phyloP scores from a whole-genome alignment of 108 stramenopile genomes.

The Parietichytrium sp. region DNA sequence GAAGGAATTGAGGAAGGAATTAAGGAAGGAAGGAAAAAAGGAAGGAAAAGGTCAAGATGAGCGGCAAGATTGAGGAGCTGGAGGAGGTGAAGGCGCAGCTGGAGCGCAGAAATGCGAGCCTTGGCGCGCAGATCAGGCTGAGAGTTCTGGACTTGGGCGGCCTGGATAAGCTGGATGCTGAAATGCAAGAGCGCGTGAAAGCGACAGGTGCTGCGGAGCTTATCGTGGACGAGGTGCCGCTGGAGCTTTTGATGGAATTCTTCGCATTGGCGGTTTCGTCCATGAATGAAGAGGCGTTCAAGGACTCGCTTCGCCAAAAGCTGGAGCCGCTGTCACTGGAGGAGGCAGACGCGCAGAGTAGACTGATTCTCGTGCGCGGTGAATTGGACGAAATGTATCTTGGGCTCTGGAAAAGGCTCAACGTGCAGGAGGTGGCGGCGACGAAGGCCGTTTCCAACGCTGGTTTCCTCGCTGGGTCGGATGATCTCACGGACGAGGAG shows the following conservation, averaged over 20 bases:
- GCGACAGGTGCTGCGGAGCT: not conserved
- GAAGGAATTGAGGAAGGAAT: no score
- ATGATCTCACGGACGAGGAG: conserved; percentile 12
- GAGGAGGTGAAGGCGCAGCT: no score
- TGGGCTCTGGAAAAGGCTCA: not conserved
- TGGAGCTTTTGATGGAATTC: conserved; percentile 5
- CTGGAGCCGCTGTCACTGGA: not conserved
- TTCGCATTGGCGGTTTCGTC: not conserved
- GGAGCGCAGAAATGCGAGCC: no score
- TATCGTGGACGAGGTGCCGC: not conserved
- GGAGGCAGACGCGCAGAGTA: not conserved
- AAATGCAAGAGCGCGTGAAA: conserved; percentile 11
- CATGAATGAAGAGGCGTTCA: not conserved
- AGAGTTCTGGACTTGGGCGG: no score
- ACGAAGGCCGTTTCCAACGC: conserved; percentile 25
- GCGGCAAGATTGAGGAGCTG: conserved; percentile 18
- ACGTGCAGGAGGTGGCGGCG: not conserved
- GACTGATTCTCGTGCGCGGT: not conserved
- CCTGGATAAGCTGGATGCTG: no score
- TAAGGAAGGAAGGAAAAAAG: not conserved
- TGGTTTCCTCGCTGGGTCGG: not conserved
- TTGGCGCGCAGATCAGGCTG: no score
- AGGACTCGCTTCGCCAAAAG: not conserved
- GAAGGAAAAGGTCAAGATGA: conserved; percentile 18
- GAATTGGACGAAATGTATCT: not conserved